A percentile compares a stretch with the other conserved stretches of the same genome.
Evolutionary conservation across 1,139 yeast genomes (phyloP).

Genomic region (Candida anutae): DNA sequence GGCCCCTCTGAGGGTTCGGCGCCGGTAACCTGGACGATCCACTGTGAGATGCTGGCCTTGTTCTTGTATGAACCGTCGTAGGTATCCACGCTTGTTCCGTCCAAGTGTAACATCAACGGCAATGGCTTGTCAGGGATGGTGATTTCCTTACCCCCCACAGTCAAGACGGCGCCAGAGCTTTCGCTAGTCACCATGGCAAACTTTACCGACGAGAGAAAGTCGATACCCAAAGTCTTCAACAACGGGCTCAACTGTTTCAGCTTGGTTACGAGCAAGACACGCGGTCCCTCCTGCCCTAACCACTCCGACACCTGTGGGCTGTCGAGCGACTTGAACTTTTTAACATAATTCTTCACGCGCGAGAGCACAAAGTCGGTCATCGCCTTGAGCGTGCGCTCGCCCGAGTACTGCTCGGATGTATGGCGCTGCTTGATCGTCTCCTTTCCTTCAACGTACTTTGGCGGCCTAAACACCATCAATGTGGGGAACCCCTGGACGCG

Average conservation of each 20-base stretch:
- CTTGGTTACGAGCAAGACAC: conserved; percentile 38
- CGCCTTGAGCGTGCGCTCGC: conserved; percentile 56
- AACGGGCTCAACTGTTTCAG: conserved; percentile 48
- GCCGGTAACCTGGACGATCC: conserved; percentile 25
- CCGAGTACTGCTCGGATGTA: conserved; percentile 59
- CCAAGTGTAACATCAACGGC: conserved; percentile 23
- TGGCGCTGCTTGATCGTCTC: conserved; percentile 28
- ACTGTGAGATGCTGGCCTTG: conserved; percentile 24
- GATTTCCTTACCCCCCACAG: conserved; percentile 14
- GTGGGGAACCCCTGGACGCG: conserved; percentile 77
- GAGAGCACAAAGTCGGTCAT: conserved; percentile 53
- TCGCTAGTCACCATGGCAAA: conserved; percentile 21
- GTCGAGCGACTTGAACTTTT: conserved; percentile 30
- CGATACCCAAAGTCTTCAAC: conserved; percentile 68
- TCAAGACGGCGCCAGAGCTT: conserved; percentile 7
- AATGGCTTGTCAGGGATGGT: conserved; percentile 17
- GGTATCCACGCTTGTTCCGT: conserved; percentile 11
- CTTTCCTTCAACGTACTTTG: conserved; percentile 39
- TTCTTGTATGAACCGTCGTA: conserved; percentile 20
- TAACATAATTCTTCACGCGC: conserved; percentile 67
- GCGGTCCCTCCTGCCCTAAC: conserved; percentile 15
- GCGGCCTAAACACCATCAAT: conserved; percentile 71
- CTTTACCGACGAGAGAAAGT: conserved; percentile 39
- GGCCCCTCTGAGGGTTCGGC: conserved; percentile 31
- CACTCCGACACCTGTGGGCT: conserved; percentile 19